Base-by-base conservation (phyloP, 1,284 basidiomycete genomes). In the Xerocomus nothofagi region DNA sequence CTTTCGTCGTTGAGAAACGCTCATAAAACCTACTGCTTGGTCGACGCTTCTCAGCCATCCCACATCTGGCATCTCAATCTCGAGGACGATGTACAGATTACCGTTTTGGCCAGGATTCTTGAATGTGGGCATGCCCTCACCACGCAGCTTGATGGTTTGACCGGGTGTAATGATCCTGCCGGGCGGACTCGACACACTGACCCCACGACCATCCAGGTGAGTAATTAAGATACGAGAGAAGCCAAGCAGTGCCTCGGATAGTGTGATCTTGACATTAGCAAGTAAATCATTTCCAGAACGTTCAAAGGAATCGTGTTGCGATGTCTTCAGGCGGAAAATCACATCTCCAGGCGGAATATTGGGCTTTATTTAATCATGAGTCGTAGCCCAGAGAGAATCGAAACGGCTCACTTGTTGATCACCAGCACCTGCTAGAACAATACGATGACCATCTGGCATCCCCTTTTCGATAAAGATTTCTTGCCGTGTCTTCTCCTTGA, bases 231-330 rank as follows among this genome's bases (percentile, higher is more conserved):
- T 85, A 18, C 93, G 83, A 46, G 85, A 88, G 71, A 98, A 93
- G 15, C 93, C 93, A 39, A 95, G 79, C 10, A 98, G 77, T 3
- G 93, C 89, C 70, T 98, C 94, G 6, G 93, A 94, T n/a, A 97
- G 75, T 1, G 90, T 92, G 53, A 98, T 86, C 33, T 81, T 82
- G 45, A 91, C 82, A 29, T 79, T 84, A 2, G 88, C 82, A 31
- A 91, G 73, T 23, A 94, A 74, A 62, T 93, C 87, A 55, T 84
- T 82, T 29, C 86, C 87, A 15, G 84, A 83, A 29, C 92, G 84
- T 60, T 90, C 84, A 65, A 98, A 95, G 0, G 86, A 83, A 2
- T 82, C 73, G 58, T 98, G 92, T 2, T 77, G 76, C 33, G 72
- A 68, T 23, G 82, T 74, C 62, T 85, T 81, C 43, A 98, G 77